Percentiles rank a stretch among this genome's conserved stretches.
Conservation (phyloP, 768 basidiomycete species). For the Hortiboletus campestris region DNA sequence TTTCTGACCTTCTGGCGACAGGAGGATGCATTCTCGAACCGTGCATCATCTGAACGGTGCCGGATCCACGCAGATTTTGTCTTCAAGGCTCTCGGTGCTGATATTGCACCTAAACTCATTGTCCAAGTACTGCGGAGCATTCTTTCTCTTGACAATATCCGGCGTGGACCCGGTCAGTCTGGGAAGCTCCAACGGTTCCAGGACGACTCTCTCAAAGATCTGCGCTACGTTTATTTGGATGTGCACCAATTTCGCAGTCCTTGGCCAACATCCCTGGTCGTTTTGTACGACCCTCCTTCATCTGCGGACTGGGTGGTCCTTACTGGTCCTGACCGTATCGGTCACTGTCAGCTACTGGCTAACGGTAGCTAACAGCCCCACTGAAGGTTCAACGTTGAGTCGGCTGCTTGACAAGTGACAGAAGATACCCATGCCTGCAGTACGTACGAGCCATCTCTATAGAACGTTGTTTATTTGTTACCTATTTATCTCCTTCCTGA, state of each 20-base stretch:
- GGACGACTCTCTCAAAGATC: constrained; percentile 45
- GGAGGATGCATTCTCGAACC: constrained; percentile 52
- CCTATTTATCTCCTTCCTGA: too few relatives aligned
- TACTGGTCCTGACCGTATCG: too few relatives aligned
- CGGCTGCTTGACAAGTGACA: too few relatives aligned
- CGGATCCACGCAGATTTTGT: constrained; percentile 49
- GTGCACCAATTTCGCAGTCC: constrained; percentile 47
- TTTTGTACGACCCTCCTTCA: constrained; percentile 47
- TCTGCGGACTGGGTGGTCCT: too few relatives aligned
- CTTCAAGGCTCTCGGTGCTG: constrained; percentile 50
- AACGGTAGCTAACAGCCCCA: too few relatives aligned
- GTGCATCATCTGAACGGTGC: constrained; percentile 43
- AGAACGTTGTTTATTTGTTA: too few relatives aligned
- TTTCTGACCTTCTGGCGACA: constrained; percentile 25
- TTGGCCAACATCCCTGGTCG: constrained; percentile 66
- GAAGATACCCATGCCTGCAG: too few relatives aligned
- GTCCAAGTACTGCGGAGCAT: constrained; percentile 61
- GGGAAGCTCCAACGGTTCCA: constrained; percentile 61
- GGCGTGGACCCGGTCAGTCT: constrained; percentile 66
- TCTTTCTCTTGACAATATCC: constrained; percentile 54
- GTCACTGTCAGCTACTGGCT: too few relatives aligned
- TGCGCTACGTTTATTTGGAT: constrained; percentile 41
- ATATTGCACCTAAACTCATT: constrained; percentile 58
- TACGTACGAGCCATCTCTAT: too few relatives aligned
- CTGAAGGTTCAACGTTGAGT: too few relatives aligned